Base-by-base conservation (phyloP, 208 protist genomes). In the Acanthamoeba healyi region DNA sequence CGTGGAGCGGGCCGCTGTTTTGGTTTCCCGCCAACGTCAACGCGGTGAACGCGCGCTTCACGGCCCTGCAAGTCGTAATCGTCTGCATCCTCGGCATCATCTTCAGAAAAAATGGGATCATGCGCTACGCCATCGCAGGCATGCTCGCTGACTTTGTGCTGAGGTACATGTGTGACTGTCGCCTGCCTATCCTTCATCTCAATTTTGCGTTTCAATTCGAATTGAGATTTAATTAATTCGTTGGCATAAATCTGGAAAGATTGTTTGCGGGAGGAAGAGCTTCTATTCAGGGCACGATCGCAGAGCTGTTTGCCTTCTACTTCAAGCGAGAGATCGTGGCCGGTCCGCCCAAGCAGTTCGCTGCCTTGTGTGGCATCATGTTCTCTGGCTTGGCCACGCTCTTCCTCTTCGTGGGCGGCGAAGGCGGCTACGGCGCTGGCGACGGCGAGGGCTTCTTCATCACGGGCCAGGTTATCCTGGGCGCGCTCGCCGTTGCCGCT, bases 301-400 rank as follows among this genome's bases (percentile, higher is more conserved):
- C 87, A 12, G 94, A 84, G 46, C 24, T 93, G 46, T 19, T 54
- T 38, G 14, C 51, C 3, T 93, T 22, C 34, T 67, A 38, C 38
- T 74, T 95, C 72, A 46, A 46, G 65, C 58, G 40, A 9, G 51
- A 94, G 26, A 51, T 89, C 12, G 46, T 92, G 9, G 19, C 94
- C 36, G 94, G 94, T 24, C 86, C 94, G 44, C 86, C 86, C 36
- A 95, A 95, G 54, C 94, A 95, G 54, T 95, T 95, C 67, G 94
- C 94, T 15, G 54, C 40, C 10, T 36, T 95, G 26, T 95, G 94
- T 38, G 94, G 94, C 70, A 74, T 94, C 46, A 93, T 87, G 15
- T 94, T 95, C 65, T 95, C 94, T 29, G 87, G 67, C 24, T 51
- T 94, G 9, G 87, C 87, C 54, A 94, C 67, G 26, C 34, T 74